These are phyloP conservation scores for Stemphylium lycopersici DNA, from an alignment of 2,329 filamentous ascomycete genomes.

Conservation along the genomic window DNA sequence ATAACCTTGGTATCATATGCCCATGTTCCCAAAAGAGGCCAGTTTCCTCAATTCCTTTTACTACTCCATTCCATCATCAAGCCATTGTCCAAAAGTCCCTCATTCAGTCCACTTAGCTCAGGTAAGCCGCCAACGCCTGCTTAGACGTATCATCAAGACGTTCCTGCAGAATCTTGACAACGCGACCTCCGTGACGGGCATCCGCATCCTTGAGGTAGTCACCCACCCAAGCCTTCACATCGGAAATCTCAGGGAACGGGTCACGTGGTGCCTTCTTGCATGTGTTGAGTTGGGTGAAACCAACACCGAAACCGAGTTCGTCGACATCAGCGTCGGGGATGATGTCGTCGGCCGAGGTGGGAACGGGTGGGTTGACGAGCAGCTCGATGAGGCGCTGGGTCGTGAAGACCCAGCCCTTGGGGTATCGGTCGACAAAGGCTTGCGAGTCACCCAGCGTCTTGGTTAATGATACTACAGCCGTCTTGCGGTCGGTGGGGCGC, in stretches of 20 bases:
- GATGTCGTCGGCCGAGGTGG: conserved; percentile 70
- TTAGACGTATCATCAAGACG: conserved; percentile 61
- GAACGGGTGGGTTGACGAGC: conserved; percentile 84
- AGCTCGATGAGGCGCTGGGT: conserved; percentile 89
- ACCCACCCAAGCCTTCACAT: conserved; percentile 84
- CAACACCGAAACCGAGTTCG: conserved; percentile 91
- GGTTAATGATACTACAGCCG: conserved; percentile 88
- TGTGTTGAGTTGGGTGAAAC: conserved; percentile 91
- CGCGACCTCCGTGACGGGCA: conserved; percentile 70
- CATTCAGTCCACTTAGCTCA: conserved; percentile 15
- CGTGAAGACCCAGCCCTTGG: conserved; percentile 84
- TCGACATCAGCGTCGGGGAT: conserved; percentile 91
- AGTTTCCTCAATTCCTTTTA: not conserved
- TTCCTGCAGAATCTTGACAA: conserved; percentile 74
- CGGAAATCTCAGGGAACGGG: conserved; percentile 82
- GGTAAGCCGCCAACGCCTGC: conserved; percentile 47
- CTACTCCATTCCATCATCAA: not conserved
- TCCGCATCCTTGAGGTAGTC: conserved; percentile 80
- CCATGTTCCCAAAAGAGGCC: conserved; percentile 4
- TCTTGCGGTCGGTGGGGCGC: conserved; percentile 88
- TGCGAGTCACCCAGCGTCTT: conserved; percentile 88
- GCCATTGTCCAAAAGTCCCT: not conserved
- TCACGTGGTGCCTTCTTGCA: conserved; percentile 77
- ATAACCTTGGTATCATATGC: conserved; percentile 28
- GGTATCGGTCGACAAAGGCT: conserved; percentile 74